Conservation (phyloP, 371 early-diverging fungal species). For the Mortierella sp. region DNA sequence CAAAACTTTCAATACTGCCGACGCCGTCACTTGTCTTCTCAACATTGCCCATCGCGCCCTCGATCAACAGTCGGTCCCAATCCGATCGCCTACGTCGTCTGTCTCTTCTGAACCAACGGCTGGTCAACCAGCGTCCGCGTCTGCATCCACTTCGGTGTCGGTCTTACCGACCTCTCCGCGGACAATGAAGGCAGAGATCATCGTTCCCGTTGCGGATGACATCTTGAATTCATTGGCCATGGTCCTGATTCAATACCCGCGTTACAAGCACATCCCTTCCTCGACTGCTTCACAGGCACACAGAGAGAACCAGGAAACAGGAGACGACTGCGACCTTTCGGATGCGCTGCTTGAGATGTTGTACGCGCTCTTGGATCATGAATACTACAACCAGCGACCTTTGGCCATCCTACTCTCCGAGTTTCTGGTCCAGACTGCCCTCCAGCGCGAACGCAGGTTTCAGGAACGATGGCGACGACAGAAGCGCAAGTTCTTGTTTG, state of each 20-base stretch:
- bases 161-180: not conserved
- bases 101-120: not conserved
- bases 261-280: not conserved
- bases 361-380: constrained; percentile 1
- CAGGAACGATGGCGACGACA: not conserved
- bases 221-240: not conserved
- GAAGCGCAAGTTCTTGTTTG: not conserved
- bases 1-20: not conserved
- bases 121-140: not conserved
- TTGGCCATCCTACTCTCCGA: not conserved
- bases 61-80: not conserved
- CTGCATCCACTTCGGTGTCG: not conserved
- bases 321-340: not conserved
- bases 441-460: not conserved
- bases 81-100: not conserved
- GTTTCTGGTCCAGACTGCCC: not conserved
- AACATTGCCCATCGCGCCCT: constrained; percentile 4
- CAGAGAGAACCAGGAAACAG: not conserved
- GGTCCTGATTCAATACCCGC: not conserved
- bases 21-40: not conserved
- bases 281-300: not conserved
- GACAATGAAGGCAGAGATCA: not conserved
- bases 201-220: not conserved
- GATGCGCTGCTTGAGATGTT: not conserved
- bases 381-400: not conserved